Base-by-base conservation (phyloP, 2,329 filamentous ascomycete species). In the Fusarium concolor region DNA sequence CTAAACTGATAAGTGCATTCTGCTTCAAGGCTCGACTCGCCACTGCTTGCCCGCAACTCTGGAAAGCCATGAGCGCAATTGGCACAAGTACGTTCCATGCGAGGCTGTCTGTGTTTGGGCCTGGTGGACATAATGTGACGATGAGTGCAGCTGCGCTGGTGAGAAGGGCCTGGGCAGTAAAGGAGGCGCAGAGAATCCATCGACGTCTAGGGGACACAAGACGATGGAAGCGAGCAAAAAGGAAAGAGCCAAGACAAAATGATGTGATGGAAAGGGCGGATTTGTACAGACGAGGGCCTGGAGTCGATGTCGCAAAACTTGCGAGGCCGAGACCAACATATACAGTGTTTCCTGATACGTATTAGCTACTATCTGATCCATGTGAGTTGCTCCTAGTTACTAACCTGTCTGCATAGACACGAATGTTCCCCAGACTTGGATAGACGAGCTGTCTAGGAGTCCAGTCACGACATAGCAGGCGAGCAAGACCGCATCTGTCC, bases 381-480 rank as follows among this genome's bases (percentile, higher is more conserved):
- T 6, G n/a, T 18, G 14, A 14, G 29, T 31, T 42, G 35, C 14
- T 28, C 24, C 20, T 35, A 42, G n/a, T 10, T 11, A 78, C 81
- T 67, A 71, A 87, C 91, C 91, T 39, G 92, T 94, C 76, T 94
- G 92, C 92, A 94, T 94, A 75, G 89, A 92, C 35, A 93, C 91
- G 73, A 95, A 95, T 2, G 90, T 89, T 12, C 91, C 90, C 89
- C 91, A 94, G 41, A 91, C 90, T 55, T 89, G 90, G 41, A 92
- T 90, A 2, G 91, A 89, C 3, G 90, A 88, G 78, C 90, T 92
- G 79, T 95, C 92, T 14, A 93, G 84, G 5, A 95, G 81, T 6
- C 92, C 92, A 0, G 92, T 94, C 74, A 93, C 90, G 65, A 92
- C 79, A 76, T 94, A 94, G 78, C 90, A 93, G 41, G 87, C 79